Percentiles rank a stretch among this genome's conserved stretches.
Evolutionary conservation across 2,329 filamentous ascomycete genomes (phyloP).

Genomic region (Aspergillus alliaceus): DNA sequence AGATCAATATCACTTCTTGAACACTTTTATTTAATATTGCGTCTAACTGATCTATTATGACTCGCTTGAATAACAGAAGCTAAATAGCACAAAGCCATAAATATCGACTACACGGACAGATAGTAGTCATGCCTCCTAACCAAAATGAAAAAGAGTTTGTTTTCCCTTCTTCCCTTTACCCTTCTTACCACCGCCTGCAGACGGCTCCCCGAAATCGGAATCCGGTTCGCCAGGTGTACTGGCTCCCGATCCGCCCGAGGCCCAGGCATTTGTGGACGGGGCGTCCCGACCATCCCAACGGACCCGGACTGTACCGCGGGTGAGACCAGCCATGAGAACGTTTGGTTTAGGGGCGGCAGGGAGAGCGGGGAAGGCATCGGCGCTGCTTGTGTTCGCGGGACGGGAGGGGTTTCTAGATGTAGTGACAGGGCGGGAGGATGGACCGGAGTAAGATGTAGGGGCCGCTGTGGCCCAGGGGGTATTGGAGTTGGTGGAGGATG

Average conservation of each 20-base stretch:
- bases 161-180: constrained; percentile 43
- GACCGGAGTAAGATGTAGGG: constrained; percentile 24
- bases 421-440: constrained; percentile 27
- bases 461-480: constrained; percentile 26
- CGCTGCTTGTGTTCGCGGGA: constrained; percentile 23
- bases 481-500: constrained; percentile 11
- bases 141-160: constrained; percentile 42
- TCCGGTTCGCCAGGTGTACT: constrained; percentile 22
- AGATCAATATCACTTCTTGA: not conserved
- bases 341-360: constrained; percentile 73
- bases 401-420: constrained; percentile 21
- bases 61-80: constrained; percentile 1
- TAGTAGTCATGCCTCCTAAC: constrained; percentile 18
- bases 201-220: constrained; percentile 19
- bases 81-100: not conserved
- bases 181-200: constrained; percentile 32
- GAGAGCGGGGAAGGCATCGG: constrained; percentile 77
- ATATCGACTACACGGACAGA: not conserved
- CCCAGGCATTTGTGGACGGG: constrained; percentile 40
- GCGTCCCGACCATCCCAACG: constrained; percentile 45
- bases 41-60: not conserved
- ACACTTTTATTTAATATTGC: not conserved
- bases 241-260: constrained; percentile 23
- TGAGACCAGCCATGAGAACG: constrained; percentile 52
- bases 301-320: constrained; percentile 46